Evolutionary conservation across 2,329 filamentous ascomycete species (phyloP).

Genomic region (Sporothrix brunneoviolacea): DNA sequence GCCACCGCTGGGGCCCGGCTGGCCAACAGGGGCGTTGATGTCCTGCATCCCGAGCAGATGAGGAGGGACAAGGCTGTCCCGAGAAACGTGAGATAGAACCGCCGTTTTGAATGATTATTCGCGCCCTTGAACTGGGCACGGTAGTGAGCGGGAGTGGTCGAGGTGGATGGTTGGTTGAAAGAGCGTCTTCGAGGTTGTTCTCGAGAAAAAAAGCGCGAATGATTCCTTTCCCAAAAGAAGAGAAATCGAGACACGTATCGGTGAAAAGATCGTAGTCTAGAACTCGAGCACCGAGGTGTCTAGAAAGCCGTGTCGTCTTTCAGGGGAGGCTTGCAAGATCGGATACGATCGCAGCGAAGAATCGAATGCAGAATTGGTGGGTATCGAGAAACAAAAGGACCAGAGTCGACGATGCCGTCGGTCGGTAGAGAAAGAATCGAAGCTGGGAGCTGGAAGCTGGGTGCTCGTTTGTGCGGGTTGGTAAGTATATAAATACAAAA

Average conservation of each 20-base stretch:
- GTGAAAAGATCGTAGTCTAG: neutral
- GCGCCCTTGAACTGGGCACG: conserved; percentile 48
- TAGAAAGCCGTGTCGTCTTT: too few relatives aligned
- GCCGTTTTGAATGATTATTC: conserved; percentile 68
- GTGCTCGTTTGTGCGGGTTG: neutral
- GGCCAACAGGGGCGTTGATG: conserved; percentile 56
- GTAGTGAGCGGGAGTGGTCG: conserved; percentile 15
- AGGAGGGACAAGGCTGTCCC: conserved; percentile 82
- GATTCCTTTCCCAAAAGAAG: neutral
- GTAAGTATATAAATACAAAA: conserved; percentile 2
- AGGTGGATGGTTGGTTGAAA: neutral
- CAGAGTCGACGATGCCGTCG: neutral
- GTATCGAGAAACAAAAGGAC: conserved; percentile 13
- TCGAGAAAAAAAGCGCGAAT: neutral
- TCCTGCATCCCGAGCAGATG: conserved; percentile 90
- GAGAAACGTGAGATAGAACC: conserved; percentile 66
- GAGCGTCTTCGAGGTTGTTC: neutral
- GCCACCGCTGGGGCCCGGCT: conserved; percentile 49
- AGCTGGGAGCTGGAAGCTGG: neutral
- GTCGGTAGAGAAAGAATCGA: conserved; percentile 2
- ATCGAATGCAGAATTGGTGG: conserved; percentile 9
- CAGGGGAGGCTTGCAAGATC: too few relatives aligned
- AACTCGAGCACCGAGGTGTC: neutral
- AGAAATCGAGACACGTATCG: neutral
- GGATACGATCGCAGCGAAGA: too few relatives aligned